Evolutionary conservation across 2,329 filamentous ascomycete species (phyloP), one percentile per base, ranked within the genome.

Genomic region (Rutstroemia sp.): DNA sequence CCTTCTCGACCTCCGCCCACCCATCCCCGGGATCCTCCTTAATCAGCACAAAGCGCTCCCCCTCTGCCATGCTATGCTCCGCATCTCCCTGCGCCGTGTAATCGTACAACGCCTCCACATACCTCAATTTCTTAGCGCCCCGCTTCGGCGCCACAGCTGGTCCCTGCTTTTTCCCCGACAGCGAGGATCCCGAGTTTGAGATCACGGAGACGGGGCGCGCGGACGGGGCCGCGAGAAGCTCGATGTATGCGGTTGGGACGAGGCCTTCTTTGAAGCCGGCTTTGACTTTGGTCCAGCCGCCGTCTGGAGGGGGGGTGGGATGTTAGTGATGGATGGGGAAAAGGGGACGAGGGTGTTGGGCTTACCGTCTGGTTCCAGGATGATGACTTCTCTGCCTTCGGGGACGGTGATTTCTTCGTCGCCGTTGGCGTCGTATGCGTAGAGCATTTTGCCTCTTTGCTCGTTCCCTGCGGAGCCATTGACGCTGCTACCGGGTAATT

Each of bases 1-100:
- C 91, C 72, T 90, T 91, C 75, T 97, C 94, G 18, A 99, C 94
- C 74, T 97, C 94, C 27, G 86, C 90, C 94, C 94, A 99, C 0
- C 94, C 94, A 74, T 97, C 94, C 1, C 94, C 94, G 0, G 85
- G 81, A 69, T 97, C 92, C 56, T 89, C 85, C 66, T 86, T 91
- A 59, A 96, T 84, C 34, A 99, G 77, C 41, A 99, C 91, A 67
- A 99, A 95, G 52, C 85, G 81, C 72, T 99, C 94, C 0, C 94
- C 94, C 72, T 95, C 92, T 0, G 71, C 71, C 90, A 99, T 99
- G 67, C 80, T 90, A 71, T 92, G 91, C 73, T 99, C 94, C 7
- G 83, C 81, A 5, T 95, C 90, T 63, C 85, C 91, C 66, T 90
- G 86, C 18, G 92, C 90, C 52, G 85, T 79, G 71, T 99, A 99